Conservation (phyloP, 352 stramenopile genomes). For the Aphanomyces stellatus region DNA sequence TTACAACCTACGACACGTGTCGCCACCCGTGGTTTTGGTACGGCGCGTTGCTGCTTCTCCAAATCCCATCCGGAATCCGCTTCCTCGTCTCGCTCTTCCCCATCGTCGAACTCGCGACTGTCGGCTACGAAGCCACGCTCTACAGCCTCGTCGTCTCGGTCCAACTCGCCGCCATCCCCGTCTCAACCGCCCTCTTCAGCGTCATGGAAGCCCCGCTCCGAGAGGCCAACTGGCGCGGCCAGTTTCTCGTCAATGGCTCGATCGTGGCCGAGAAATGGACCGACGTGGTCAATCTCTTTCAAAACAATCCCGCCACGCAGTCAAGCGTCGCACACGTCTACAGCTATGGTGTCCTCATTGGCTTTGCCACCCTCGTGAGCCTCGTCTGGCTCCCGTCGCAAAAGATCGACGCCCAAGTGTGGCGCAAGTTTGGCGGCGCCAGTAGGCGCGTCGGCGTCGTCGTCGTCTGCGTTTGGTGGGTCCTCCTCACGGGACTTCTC, state of each 20-base stretch:
- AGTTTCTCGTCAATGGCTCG: background rate
- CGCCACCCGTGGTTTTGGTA: constrained; percentile 7
- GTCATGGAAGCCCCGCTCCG: background rate
- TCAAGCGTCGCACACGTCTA: background rate
- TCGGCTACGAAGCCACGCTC: constrained; percentile 9
- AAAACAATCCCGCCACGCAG: too few relatives aligned
- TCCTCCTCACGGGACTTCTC: background rate
- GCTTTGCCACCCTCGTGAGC: constrained; percentile 10
- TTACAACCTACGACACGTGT: background rate
- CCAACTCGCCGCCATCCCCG: constrained; percentile 1
- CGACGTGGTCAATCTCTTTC: too few relatives aligned
- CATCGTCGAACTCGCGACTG: background rate
- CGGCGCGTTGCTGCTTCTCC: background rate
- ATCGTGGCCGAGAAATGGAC: too few relatives aligned
- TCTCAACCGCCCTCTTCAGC: constrained; percentile 6
- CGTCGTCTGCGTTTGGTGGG: background rate
- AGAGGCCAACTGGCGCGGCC: background rate
- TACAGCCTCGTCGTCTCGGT: constrained; percentile 3
- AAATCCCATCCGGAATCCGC: constrained; percentile 11
- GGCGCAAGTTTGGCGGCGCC: constrained; percentile 5
- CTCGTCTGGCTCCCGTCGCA: constrained; percentile 7
- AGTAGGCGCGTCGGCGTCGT: background rate
- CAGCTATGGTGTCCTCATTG: background rate
- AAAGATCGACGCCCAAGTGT: constrained; percentile 12
- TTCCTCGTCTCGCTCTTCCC: constrained; percentile 8